Conservation (phyloP, 2,329 filamentous ascomycete genomes). For the Zasmidium cellare region DNA sequence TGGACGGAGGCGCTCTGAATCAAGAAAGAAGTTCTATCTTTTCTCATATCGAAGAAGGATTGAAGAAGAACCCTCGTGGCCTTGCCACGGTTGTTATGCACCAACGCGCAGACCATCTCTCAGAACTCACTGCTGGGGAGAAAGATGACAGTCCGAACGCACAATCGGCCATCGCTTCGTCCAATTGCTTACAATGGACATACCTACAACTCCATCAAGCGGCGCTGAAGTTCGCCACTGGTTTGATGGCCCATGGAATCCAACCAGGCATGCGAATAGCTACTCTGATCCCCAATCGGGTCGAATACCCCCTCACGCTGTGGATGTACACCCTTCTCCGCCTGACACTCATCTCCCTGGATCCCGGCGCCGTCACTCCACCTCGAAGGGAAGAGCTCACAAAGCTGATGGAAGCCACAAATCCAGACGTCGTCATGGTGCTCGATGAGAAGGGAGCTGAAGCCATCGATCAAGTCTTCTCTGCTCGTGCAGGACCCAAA, state of each 20-base stretch:
- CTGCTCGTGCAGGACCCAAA: not conserved
- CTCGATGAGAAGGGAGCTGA: slow-evolving; percentile 4
- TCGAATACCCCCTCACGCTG: slow-evolving; percentile 17
- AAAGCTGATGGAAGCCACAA: slow-evolving; percentile 9
- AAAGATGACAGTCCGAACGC: not conserved
- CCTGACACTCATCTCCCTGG: slow-evolving; percentile 15
- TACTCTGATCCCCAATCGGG: slow-evolving; percentile 19
- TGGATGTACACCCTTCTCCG: slow-evolving; percentile 13
- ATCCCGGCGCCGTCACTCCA: slow-evolving; percentile 13
- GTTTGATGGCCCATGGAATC: slow-evolving; percentile 8
- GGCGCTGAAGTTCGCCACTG: slow-evolving; percentile 9
- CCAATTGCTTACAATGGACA: slow-evolving; percentile 16
- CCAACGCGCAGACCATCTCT: slow-evolving; percentile 6
- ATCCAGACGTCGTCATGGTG: slow-evolving; percentile 16
- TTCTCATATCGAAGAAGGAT: slow-evolving; percentile 9
- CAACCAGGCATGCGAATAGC: slow-evolving; percentile 17
- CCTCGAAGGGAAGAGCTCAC: slow-evolving; percentile 16
- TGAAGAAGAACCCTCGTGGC: slow-evolving; percentile 9
- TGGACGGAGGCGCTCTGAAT: not conserved
- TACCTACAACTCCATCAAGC: slow-evolving; percentile 16
- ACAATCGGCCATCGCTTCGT: not conserved
- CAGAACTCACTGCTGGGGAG: not conserved
- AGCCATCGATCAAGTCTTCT: slow-evolving; percentile 8
- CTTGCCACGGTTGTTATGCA: slow-evolving; percentile 10
- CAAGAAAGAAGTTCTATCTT: slow-evolving; percentile 7